Base-by-base conservation (phyloP, 2,329 filamentous ascomycete species). In the Fonsecaea pedrosoi region DNA sequence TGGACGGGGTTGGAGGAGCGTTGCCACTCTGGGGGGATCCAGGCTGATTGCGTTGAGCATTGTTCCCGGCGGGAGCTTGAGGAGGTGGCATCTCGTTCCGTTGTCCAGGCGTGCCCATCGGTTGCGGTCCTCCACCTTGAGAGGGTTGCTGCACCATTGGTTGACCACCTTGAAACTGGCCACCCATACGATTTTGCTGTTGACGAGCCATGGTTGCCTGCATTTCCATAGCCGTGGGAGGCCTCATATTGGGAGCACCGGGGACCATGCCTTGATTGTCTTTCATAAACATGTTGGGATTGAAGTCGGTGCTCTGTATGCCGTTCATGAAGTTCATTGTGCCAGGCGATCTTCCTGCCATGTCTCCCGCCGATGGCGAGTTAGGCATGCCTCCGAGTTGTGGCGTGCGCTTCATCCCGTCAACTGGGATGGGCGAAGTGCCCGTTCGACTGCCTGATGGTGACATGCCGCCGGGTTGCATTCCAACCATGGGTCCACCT, bases 391-490 rank as follows among this genome's bases (percentile, higher is more conserved):
- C 85, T 70, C 81, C 81, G 75, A 89, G 82, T 77, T 88, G 87
- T 12, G 86, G 85, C 25, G 86, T 88, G 70, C 86, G 81, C 76
- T 86, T 87, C 84, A 88, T 87, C 74, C 86, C 84, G 66, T 88
- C 87, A 70, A 80, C 83, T 40, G 87, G 86, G 69, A 86, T 87
- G 40, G 87, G 87, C 30, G 87, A 89, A 12, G 86, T 82, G 45
- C 84, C 87, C 67, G 81, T 80, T 75, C 85, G 81, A 34, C 82
- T 87, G 67, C 81, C 85, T 73, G 82, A 83, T 60, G 82, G 87
- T 71, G 83, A 88, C 80, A 88, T 88, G 76, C 82, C 82, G 37
- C 82, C 80, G 55, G 69, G 67, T 57, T 65, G 71, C 74, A 86
- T 82, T 54, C 80, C 81, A 64, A 80, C 77, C 74, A 82, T 78